Evolutionary conservation across 164 flowering plant species (phyloP), one percentile per base, ranked within the genome.

Genomic region (Pachysandra terminalis): DNA sequence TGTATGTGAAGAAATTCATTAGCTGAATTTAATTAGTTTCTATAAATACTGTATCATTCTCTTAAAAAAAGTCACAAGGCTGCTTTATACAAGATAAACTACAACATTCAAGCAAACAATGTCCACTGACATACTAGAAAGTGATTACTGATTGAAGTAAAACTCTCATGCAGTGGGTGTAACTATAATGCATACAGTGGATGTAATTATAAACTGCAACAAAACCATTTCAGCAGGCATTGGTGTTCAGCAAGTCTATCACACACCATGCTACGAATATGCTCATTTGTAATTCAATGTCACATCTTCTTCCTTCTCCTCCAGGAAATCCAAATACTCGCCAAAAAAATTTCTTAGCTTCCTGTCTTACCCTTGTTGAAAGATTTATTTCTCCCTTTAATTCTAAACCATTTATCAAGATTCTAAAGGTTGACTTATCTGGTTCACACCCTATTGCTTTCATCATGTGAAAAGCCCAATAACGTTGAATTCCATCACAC

Each of bases 401-500:
- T 74, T 86, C 89, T 27, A 91, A 77, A n/a, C 87, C 87, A 67
- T 75, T 74, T 13, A 91, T 78, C 60, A 91, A 70, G 24, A 84
- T 78, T 67, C 73, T 80, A 72, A 83, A 91, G 0, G 93, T 76
- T 17, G 81, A 66, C 74, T 79, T 77, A 75, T 91, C 84, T 5
- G 89, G 91, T 21, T 89, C 93, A 59, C 87, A 86, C 5, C 82
- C 77, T 15, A 77, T 57, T 19, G 65, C 72, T 68, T 85, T 87
- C 91, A 87, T 85, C 75, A 84, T 74, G 64, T 74, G 56, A 70
- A 82, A 85, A 73, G 74, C 21, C 64, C 70, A 24, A 57, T 56
- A 14, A 75, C 64, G 22, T 67, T 63, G 32, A 71, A 78, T 27
- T 75, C 71, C 70, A 87, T 68, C 66, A 89, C n/a, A n/a, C n/a